Conservation (phyloP, 129 eudicot genomes). For the Glebionis coronaria region DNA sequence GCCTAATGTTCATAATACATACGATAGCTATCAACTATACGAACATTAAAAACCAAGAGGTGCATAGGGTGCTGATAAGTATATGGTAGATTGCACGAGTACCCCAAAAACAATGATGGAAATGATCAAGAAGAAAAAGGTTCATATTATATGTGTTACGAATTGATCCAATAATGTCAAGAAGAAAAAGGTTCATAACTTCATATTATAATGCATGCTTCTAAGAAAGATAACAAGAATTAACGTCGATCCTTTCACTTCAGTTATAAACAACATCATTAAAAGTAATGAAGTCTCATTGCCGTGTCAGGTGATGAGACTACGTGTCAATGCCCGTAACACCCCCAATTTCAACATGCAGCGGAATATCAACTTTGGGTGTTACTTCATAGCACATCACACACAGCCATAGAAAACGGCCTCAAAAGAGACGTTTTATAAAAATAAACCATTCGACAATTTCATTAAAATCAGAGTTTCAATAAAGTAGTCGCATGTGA, state of each 20-base stretch:
- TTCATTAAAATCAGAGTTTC: too few relatives aligned
- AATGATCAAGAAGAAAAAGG: not conserved
- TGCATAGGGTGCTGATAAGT: not conserved
- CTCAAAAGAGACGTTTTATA: too few relatives aligned
- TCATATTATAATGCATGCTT: not conserved
- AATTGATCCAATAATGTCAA: not conserved
- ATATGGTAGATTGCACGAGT: not conserved
- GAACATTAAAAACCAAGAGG: not conserved
- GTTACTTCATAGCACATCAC: too few relatives aligned
- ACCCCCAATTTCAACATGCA: too few relatives aligned
- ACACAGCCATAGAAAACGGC: too few relatives aligned
- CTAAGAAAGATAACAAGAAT: too few relatives aligned
- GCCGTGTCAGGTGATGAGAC: slow-evolving; percentile 2
- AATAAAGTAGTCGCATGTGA: too few relatives aligned
- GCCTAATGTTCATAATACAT: not conserved
- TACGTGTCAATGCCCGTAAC: not conserved
- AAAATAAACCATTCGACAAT: too few relatives aligned
- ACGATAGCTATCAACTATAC: not conserved
- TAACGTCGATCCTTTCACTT: too few relatives aligned
- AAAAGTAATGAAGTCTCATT: not conserved
- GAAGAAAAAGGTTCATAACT: too few relatives aligned
- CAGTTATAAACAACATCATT: not conserved
- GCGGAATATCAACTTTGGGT: too few relatives aligned
- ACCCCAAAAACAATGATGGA: slow-evolving; percentile 8
- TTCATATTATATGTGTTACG: not conserved